Percentiles rank a stretch among this genome's conserved stretches.
Conservation (phyloP, 2,329 filamentous ascomycete species). For the Zasmidium angulare region DNA sequence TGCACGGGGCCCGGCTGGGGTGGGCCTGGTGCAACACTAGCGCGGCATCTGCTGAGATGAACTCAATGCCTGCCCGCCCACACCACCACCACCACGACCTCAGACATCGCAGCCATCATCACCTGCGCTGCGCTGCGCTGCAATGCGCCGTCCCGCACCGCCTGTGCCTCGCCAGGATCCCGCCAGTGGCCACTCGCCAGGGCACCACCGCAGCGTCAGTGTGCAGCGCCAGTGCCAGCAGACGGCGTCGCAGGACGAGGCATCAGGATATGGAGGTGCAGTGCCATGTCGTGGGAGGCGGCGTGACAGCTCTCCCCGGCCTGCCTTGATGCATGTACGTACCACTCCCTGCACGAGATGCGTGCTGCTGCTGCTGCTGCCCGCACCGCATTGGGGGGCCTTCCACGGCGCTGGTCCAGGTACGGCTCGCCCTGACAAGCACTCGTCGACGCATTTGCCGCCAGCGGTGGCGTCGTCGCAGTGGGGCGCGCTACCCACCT, state of each 20-base stretch:
- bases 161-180: too few relatives aligned
- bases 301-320: too few relatives aligned
- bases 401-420: conserved; percentile 5
- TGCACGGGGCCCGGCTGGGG: too few relatives aligned
- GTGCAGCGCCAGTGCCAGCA: too few relatives aligned
- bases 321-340: too few relatives aligned
- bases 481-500: conserved; percentile 1
- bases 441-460: background rate
- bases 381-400: background rate
- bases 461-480: background rate
- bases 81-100: background rate
- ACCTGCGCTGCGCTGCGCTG: background rate
- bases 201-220: too few relatives aligned
- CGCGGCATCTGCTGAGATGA: conserved; percentile 11
- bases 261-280: too few relatives aligned
- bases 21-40: conserved; percentile 10
- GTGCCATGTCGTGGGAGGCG: too few relatives aligned
- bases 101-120: background rate
- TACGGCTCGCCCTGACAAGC: conserved; percentile 8
- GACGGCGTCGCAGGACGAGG: too few relatives aligned
- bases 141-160: too few relatives aligned
- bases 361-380: background rate
- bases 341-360: too few relatives aligned
- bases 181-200: too few relatives aligned
- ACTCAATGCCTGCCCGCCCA: background rate